Percentiles rank a stretch among this genome's conserved stretches.
phyloP scores from a whole-genome alignment of 2,329 filamentous ascomycete genomes.

The Nannizziopsis barbatae region DNA sequence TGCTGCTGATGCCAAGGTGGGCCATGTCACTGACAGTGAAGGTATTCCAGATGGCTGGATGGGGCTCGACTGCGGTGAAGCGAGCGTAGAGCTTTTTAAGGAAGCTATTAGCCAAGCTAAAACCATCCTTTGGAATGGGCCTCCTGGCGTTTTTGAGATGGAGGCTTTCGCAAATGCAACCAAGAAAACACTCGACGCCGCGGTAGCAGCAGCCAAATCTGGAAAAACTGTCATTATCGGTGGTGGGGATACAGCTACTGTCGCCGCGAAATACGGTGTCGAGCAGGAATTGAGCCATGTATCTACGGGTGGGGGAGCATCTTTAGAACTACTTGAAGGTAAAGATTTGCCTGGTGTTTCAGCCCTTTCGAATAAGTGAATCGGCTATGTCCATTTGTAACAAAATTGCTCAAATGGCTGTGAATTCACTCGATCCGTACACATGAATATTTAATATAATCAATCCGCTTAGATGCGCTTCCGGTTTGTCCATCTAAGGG shows the following conservation, averaged over 20 bases:
- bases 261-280: slow-evolving; percentile 90
- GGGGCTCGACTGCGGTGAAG: slow-evolving; percentile 86
- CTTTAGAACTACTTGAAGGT: slow-evolving; percentile 90
- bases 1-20: slow-evolving; percentile 66
- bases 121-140: slow-evolving; percentile 99
- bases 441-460: too few relatives aligned
- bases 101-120: slow-evolving; percentile 74
- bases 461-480: too few relatives aligned
- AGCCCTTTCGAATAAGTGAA: slow-evolving; percentile 66
- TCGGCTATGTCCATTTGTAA: not conserved
- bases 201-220: slow-evolving; percentile 63
- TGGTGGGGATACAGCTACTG: slow-evolving; percentile 94
- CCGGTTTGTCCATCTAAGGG: too few relatives aligned
- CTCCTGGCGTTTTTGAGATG: slow-evolving; percentile 94
- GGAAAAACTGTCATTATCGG: slow-evolving; percentile 98
- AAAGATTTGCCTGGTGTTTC: slow-evolving; percentile 92
- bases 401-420: not conserved
- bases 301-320: slow-evolving; percentile 90
- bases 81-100: slow-evolving; percentile 82
- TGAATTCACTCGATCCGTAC: too few relatives aligned
- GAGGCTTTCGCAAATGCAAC: slow-evolving; percentile 88
- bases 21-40: slow-evolving; percentile 69
- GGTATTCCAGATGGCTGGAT: slow-evolving; percentile 97
- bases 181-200: slow-evolving; percentile 82
- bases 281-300: slow-evolving; percentile 98